phyloP scores from a whole-genome alignment of 106 monocot species.

The Posidonia australis region DNA sequence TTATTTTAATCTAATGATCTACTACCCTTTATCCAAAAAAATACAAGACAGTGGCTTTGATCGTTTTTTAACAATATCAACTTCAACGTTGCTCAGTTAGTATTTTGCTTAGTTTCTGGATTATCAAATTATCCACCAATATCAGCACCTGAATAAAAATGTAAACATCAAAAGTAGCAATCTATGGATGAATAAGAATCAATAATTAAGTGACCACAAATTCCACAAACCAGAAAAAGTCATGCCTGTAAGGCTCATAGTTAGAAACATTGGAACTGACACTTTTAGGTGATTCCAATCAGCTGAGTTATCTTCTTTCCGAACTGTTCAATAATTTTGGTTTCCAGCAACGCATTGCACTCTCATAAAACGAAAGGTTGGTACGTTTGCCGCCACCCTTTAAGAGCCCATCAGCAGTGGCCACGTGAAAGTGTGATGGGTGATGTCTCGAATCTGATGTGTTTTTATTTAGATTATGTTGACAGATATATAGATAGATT shows the following conservation, averaged over 20 bases:
- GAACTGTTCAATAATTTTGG: slow-evolving; percentile 75
- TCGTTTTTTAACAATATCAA: too few species aligned
- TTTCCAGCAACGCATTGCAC: slow-evolving; percentile 95
- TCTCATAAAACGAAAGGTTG: slow-evolving; percentile 82
- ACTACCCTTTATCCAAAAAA: too few species aligned
- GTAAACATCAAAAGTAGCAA: neutral
- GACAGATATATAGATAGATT: too few species aligned
- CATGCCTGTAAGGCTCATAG: slow-evolving; percentile 79
- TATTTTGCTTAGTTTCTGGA: slow-evolving; percentile 74
- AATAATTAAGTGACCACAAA: too few species aligned
- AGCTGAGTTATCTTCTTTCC: slow-evolving; percentile 93
- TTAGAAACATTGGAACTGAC: slow-evolving; percentile 87
- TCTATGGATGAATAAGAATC: neutral
- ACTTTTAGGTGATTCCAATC: slow-evolving; percentile 91
- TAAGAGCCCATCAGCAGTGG: slow-evolving; percentile 68
- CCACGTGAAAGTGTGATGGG: slow-evolving; percentile 99
- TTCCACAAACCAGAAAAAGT: slow-evolving; percentile 58
- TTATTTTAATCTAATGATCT: too few species aligned
- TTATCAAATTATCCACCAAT: slow-evolving; percentile 97
- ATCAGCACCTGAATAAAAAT: slow-evolving; percentile 68
- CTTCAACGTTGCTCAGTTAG: too few species aligned
- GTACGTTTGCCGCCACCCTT: slow-evolving; percentile 72
- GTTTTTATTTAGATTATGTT: too few species aligned
- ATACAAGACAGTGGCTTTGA: too few species aligned
- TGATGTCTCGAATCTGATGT: too few species aligned